These are phyloP conservation scores for Euphrasia arctica DNA, from an alignment of 305 asterid genomes.

Conservation along the genomic window DNA sequence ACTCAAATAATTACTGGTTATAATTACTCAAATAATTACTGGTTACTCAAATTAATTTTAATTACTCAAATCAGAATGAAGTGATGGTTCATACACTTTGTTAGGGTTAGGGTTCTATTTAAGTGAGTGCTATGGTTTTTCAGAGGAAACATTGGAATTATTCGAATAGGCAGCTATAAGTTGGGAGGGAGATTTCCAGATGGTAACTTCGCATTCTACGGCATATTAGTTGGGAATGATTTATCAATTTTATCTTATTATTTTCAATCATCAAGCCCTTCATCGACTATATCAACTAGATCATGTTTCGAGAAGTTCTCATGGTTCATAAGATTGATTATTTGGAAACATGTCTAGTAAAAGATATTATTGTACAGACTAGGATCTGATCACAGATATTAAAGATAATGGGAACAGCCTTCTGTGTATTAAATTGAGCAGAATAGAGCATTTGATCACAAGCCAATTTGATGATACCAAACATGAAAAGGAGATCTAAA, in stretches of 20 bases:
- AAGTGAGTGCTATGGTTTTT: neutral
- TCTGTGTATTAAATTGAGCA: slow-evolving; percentile 8
- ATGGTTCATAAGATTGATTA: slow-evolving; percentile 6
- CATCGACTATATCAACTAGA: neutral
- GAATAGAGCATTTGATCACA: slow-evolving; percentile 2
- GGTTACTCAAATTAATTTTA: no score
- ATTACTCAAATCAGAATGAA: no score
- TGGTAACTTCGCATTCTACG: neutral
- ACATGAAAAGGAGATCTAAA: slow-evolving; percentile 4
- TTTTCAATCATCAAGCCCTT: neutral
- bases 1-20: neutral
- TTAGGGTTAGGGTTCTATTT: neutral
- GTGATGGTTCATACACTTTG: no score
- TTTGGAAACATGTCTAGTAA: slow-evolving; percentile 1
- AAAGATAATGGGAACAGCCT: neutral
- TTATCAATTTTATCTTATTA: neutral
- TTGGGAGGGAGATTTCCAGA: neutral
- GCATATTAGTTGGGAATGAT: no score
- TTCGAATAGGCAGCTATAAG: neutral
- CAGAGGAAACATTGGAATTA: neutral
- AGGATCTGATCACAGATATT: neutral
- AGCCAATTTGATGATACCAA: slow-evolving; percentile 7
- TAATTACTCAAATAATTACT: no score
- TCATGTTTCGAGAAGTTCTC: slow-evolving; percentile 14
- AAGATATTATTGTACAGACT: neutral